phyloP scores from a whole-genome alignment of 2,329 filamentous ascomycete species.

The Akanthomyces muscarius region DNA sequence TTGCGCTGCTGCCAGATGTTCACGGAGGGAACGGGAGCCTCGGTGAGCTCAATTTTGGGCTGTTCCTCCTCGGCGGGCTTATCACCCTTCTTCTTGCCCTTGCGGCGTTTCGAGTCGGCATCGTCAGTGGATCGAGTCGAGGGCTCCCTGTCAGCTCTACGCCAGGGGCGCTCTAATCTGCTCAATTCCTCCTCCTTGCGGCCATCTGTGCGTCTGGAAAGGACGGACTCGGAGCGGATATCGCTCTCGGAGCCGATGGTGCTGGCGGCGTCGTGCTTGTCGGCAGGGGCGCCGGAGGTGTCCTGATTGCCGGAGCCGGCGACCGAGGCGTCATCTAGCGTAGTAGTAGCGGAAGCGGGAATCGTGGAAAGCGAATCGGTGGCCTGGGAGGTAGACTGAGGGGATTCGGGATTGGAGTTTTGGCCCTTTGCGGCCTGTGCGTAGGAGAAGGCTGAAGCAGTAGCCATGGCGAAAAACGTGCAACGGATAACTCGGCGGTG shows the following conservation, averaged over 20 bases:
- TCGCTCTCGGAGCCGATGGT: slow-evolving; percentile 37
- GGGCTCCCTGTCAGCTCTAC: slow-evolving; percentile 44
- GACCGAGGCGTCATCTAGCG: slow-evolving; percentile 22
- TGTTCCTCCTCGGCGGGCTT: slow-evolving; percentile 55
- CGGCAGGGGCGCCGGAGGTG: slow-evolving; percentile 21
- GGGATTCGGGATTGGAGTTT: slow-evolving; percentile 30
- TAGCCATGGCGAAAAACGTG: slow-evolving; percentile 43
- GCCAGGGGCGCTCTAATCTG: slow-evolving; percentile 38
- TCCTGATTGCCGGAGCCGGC: slow-evolving; percentile 21
- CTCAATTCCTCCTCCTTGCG: slow-evolving; percentile 37
- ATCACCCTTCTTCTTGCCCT: slow-evolving; percentile 58
- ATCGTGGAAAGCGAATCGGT: slow-evolving; percentile 5
- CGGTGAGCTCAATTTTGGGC: slow-evolving; percentile 64
- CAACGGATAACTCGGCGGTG: slow-evolving; percentile 24
- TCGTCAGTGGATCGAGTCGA: slow-evolving; percentile 66
- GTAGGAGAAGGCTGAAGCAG: slow-evolving; percentile 74
- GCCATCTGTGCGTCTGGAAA: slow-evolving; percentile 30
- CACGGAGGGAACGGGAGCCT: slow-evolving; percentile 76
- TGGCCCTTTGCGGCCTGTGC: slow-evolving; percentile 86
- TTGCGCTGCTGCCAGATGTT: slow-evolving; percentile 85
- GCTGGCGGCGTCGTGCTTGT: slow-evolving; percentile 34
- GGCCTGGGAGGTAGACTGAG: slow-evolving; percentile 34
- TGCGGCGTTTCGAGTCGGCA: slow-evolving; percentile 38
- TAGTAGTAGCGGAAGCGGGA: slow-evolving; percentile 6
- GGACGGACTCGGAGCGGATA: slow-evolving; percentile 32